Evolutionary conservation across 805 yeast species (phyloP).

Genomic region (Kodamaea restingae): DNA sequence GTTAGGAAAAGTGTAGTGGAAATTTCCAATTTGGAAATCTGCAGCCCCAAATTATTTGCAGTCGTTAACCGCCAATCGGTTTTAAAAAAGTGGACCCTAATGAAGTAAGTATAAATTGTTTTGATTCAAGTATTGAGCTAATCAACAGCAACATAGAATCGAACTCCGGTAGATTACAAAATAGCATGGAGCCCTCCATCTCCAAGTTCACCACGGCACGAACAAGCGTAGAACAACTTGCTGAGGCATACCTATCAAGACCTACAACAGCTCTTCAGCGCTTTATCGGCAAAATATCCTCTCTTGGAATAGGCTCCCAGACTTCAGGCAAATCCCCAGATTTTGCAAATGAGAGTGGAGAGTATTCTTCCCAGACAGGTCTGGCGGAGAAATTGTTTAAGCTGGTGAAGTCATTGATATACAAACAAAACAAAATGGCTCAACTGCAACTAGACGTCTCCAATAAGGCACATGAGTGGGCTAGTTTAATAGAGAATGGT

Average conservation of each 20-base stretch:
- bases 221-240: constrained; percentile 8
- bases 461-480: constrained; percentile 42
- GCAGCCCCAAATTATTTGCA: constrained; percentile 6
- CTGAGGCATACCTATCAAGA: constrained; percentile 13
- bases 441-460: constrained; percentile 35
- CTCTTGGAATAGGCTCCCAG: constrained; percentile 4
- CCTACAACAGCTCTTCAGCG: constrained; percentile 22
- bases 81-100: not conserved
- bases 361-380: not conserved
- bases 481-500: constrained; percentile 32
- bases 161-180: not conserved
- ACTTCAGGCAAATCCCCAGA: not conserved
- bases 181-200: constrained; percentile 6
- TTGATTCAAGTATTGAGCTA: not conserved
- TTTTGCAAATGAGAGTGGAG: constrained; percentile 1
- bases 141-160: not conserved
- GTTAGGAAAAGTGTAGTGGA: too few relatives aligned
- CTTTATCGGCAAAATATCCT: constrained; percentile 17
- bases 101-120: not conserved
- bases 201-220: constrained; percentile 7
- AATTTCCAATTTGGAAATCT: constrained; percentile 1
- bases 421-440: constrained; percentile 10
- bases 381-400: constrained; percentile 2
- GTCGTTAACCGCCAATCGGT: not conserved
- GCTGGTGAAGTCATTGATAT: not conserved